Evolutionary conservation across 768 basidiomycete species (phyloP).

Genomic region (Asterophora parasitica): DNA sequence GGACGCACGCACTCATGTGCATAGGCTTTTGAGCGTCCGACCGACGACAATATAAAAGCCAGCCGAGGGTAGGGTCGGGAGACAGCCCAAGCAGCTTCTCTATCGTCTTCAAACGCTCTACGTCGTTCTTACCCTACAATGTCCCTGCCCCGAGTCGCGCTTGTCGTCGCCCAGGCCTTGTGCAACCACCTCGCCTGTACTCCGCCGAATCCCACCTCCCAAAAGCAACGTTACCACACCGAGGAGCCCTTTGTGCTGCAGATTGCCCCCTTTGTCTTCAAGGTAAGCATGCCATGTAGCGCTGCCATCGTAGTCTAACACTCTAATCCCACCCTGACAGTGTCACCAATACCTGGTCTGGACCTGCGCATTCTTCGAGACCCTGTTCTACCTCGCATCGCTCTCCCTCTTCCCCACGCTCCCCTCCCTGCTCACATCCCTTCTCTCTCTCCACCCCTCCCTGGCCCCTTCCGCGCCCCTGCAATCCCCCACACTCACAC

Average conservation of each 20-base stretch:
- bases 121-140: too few species aligned
- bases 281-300: conserved; percentile 23
- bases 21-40: conserved; percentile 12
- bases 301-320: background rate
- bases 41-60: conserved; percentile 4
- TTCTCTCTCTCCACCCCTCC: too few species aligned
- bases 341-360: conserved; percentile 18
- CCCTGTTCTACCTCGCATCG: conserved; percentile 13
- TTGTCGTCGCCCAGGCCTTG: conserved; percentile 37
- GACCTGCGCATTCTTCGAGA: conserved; percentile 19
- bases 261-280: conserved; percentile 44
- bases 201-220: conserved; percentile 43
- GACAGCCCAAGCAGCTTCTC: too few species aligned
- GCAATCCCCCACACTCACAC: conserved; percentile 26
- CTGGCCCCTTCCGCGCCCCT: too few species aligned
- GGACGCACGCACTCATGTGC: too few species aligned
- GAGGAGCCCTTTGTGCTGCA: conserved; percentile 39
- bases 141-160: conserved; percentile 35
- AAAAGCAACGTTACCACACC: conserved; percentile 41
- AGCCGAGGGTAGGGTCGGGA: background rate
- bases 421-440: conserved; percentile 28
- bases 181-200: conserved; percentile 42
- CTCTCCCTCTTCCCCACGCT: conserved; percentile 16
- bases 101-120: too few species aligned
- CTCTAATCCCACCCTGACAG: background rate